Base-by-base conservation (phyloP, 768 basidiomycete genomes). In the Auriscalpium vulgare region DNA sequence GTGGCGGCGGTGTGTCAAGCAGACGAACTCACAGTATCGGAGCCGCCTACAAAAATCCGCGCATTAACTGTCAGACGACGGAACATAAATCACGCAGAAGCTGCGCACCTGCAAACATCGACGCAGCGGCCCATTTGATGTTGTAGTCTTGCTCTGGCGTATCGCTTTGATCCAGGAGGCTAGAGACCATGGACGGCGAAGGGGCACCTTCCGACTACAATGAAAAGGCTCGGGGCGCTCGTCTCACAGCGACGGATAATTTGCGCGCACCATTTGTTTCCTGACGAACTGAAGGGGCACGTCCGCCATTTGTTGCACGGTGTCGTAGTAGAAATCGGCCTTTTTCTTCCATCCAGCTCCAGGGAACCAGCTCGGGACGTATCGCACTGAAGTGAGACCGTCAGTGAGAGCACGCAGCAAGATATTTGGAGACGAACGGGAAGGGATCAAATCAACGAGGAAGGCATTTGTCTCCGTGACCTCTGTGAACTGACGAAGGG, bases 321-420 rank as follows among this genome's bases (percentile, higher is more conserved):
- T 13, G 35, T 19, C 43, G 8, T 43, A 37, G 13, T n/a, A 36
- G 23, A 16, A 14, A 4, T 53, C 16, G 0, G 63, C 65, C 7
- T 23, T 43, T 34, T 47, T 19, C 47, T 61, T 58, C 57, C 63
- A 67, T 16, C 56, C 53, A 3, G 62, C 55, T 5, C 64, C 64
- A 8, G 66, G 66, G 35, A 67, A 46, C 67, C 67, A 65, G 9
- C 50, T 36, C 2, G 66, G 66, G 6, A 65, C 23, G 56, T 61
- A 56, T 5, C 51, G 55, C 17, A 67, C 66, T 66, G 47, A 36
- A 21, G 21, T 21, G 21, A n/a, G 21, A 21, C 21, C 21, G 21
- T 21, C 21, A 21, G 21, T 21, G 23, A 54, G 53, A 3, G 2
- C 10, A 47, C 56, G 3, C 13, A 48, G 45, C 1, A 35, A 10